Conservation (phyloP, 2,329 filamentous ascomycete genomes). For the Xylariaceae sp. region DNA sequence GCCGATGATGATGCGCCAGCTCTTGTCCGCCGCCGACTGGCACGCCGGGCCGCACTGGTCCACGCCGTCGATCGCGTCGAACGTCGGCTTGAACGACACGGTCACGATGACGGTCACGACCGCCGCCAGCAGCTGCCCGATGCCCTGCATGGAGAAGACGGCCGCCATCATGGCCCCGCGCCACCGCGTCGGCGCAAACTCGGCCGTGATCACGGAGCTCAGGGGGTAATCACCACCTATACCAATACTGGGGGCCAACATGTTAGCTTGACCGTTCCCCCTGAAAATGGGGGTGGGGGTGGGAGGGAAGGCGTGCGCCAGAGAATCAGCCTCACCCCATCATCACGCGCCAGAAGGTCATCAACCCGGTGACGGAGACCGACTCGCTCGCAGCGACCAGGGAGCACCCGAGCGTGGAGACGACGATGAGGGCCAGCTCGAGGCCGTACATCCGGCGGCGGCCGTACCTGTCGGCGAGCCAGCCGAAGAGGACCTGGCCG, state of each 20-base stretch:
- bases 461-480: conserved; percentile 67
- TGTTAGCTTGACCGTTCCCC: conserved; percentile 10
- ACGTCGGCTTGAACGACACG: conserved; percentile 51
- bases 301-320: background rate
- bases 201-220: conserved; percentile 72
- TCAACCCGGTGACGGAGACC: conserved; percentile 50
- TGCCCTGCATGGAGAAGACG: conserved; percentile 79
- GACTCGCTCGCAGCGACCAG: conserved; percentile 53
- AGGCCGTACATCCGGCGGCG: conserved; percentile 78
- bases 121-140: conserved; percentile 68
- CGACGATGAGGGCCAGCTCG: conserved; percentile 64
- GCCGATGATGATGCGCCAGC: conserved; percentile 76
- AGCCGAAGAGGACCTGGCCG: conserved; percentile 71
- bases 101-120: conserved; percentile 64
- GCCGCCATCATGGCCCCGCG: conserved; percentile 76
- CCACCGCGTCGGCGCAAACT: conserved; percentile 78
- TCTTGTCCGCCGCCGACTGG: conserved; percentile 64
- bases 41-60: conserved; percentile 53
- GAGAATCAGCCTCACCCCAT: conserved; percentile 42
- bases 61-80: conserved; percentile 33
- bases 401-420: conserved; percentile 60
- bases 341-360: conserved; percentile 70
- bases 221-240: conserved; percentile 80
- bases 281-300: background rate
- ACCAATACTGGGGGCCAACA: conserved; percentile 51